Percentiles rank a stretch among this genome's conserved stretches.
Conservation (phyloP, 257 asterid species). For the Solanum chmielewskii region DNA sequence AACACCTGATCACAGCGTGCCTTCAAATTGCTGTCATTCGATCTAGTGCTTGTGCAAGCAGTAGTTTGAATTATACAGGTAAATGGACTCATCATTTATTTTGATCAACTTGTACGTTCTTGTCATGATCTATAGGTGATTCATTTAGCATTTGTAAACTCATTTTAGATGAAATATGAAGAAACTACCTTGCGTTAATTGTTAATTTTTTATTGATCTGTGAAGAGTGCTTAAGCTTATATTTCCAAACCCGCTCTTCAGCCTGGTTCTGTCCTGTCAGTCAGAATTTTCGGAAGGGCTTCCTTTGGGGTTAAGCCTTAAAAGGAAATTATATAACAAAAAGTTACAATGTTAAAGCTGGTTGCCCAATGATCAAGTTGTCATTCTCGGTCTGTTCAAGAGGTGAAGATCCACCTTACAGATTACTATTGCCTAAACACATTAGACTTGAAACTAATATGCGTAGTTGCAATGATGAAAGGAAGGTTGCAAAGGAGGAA, state of each 20-base stretch:
- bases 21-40: slow-evolving; percentile 17
- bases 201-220: not conserved
- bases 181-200: not conserved
- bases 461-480: not conserved
- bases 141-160: not conserved
- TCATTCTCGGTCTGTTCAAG: not conserved
- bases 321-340: not conserved
- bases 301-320: not conserved
- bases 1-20: slow-evolving; percentile 13
- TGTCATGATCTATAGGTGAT: not conserved
- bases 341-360: not conserved
- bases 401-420: not conserved
- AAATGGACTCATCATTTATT: not conserved
- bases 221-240: not conserved
- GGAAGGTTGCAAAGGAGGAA: not conserved
- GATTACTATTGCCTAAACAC: not conserved
- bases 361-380: not conserved
- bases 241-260: not conserved
- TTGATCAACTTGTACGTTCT: not conserved
- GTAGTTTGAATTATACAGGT: slow-evolving; percentile 26
- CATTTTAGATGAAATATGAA: not conserved
- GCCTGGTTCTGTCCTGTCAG: not conserved
- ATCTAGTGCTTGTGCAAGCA: not conserved
- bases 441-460: not conserved
- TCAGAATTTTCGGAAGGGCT: not conserved